Evolutionary conservation across 441 rosid species (phyloP).

Genomic region (Kokia cookei): DNA sequence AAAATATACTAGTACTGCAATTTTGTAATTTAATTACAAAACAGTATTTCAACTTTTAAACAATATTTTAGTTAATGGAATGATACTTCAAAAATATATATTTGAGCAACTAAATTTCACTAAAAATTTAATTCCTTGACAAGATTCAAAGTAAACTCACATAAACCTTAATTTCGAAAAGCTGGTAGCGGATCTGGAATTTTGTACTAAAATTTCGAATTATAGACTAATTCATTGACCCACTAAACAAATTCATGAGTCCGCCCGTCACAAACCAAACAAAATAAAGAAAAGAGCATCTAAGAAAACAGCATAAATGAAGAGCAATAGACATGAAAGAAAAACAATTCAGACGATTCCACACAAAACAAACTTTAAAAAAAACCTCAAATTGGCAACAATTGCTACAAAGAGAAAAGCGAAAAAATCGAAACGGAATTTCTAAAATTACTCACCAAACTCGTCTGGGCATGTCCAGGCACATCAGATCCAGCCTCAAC

Average conservation of each 20-base stretch:
- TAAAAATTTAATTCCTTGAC: not conserved
- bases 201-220: not conserved
- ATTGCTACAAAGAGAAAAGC: slow-evolving; percentile 8
- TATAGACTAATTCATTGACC: not conserved
- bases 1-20: not conserved
- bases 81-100: not conserved
- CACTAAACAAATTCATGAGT: not conserved
- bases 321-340: not conserved
- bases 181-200: not conserved
- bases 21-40: not conserved
- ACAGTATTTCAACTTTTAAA: no score
- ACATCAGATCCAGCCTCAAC: slow-evolving; percentile 23
- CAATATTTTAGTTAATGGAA: not conserved
- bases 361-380: not conserved
- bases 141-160: not conserved
- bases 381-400: slow-evolving; percentile 11
- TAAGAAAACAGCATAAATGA: not conserved
- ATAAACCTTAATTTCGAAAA: not conserved
- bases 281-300: slow-evolving; percentile 2
- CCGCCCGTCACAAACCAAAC: not conserved
- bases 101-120: not conserved
- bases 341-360: not conserved
- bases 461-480: slow-evolving; percentile 13
- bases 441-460: slow-evolving; percentile 36
- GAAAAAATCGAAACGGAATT: slow-evolving; percentile 19